phyloP scores from a whole-genome alignment of 108 stramenopile genomes.

The Aurantiochytrium sp. region DNA sequence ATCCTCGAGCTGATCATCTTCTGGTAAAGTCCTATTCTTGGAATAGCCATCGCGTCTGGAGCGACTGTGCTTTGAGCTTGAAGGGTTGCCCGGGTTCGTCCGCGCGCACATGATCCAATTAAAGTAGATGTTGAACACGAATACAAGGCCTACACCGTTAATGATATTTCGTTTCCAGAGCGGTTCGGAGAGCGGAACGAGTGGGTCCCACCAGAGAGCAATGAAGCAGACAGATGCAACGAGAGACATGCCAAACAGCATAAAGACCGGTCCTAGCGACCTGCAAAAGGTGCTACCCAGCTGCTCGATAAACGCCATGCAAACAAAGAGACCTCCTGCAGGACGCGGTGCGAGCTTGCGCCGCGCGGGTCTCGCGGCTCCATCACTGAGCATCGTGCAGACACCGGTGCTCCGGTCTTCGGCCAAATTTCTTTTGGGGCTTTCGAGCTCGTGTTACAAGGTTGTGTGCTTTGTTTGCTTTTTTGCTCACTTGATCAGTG shows the following conservation, averaged over 20 bases:
- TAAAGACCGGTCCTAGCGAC: neutral
- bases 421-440: no score
- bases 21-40: no score
- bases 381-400: no score
- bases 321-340: neutral
- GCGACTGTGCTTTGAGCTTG: no score
- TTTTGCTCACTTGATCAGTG: no score
- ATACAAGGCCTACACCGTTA: neutral
- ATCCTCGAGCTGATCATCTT: neutral
- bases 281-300: neutral
- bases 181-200: neutral
- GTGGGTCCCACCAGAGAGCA: neutral
- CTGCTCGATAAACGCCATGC: neutral
- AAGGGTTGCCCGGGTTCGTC: neutral
- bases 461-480: no score
- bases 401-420: no score
- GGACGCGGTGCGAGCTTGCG: neutral
- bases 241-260: neutral
- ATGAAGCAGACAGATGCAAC: neutral
- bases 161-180: neutral
- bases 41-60: no score
- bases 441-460: no score
- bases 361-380: neutral
- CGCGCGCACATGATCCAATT: conserved; percentile 10
- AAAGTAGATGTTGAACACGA: neutral